Evolutionary conservation across 169 alveolate genomes (phyloP).

Genomic region (Cytauxzoon felis): DNA sequence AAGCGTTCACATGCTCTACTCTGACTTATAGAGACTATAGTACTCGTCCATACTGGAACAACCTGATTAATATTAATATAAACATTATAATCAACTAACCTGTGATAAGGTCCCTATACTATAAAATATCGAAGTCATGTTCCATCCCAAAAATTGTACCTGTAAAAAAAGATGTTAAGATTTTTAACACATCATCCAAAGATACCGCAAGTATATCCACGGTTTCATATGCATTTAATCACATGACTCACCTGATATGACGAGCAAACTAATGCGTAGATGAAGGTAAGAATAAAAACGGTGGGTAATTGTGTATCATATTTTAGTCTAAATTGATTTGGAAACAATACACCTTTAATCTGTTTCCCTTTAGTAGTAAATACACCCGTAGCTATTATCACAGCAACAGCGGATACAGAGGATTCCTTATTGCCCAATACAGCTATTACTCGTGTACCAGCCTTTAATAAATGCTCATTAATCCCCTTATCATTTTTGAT

Average conservation of each 20-base stretch:
- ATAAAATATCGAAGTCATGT: constrained; percentile 79
- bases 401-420: constrained; percentile 73
- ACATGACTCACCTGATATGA: constrained; percentile 68
- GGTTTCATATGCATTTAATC: too few species aligned
- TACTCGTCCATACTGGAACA: constrained; percentile 94
- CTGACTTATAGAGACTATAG: constrained; percentile 89
- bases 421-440: constrained; percentile 65
- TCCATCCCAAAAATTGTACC: constrained; percentile 73
- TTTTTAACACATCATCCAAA: neutral
- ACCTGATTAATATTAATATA: constrained; percentile 49
- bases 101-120: constrained; percentile 79
- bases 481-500: constrained; percentile 19
- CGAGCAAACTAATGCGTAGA: constrained; percentile 67
- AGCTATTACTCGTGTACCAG: constrained; percentile 72
- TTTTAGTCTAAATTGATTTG: constrained; percentile 79
- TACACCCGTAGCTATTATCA: constrained; percentile 88
- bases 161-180: constrained; percentile 12
- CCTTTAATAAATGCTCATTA: constrained; percentile 58
- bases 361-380: constrained; percentile 90
- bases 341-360: constrained; percentile 88
- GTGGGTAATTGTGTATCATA: constrained; percentile 77
- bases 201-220: neutral
- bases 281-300: constrained; percentile 64
- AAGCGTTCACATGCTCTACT: constrained; percentile 88
- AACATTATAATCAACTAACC: constrained; percentile 24